Conservation (phyloP, 2,329 filamentous ascomycete species). For the Talaromyces sp. region DNA sequence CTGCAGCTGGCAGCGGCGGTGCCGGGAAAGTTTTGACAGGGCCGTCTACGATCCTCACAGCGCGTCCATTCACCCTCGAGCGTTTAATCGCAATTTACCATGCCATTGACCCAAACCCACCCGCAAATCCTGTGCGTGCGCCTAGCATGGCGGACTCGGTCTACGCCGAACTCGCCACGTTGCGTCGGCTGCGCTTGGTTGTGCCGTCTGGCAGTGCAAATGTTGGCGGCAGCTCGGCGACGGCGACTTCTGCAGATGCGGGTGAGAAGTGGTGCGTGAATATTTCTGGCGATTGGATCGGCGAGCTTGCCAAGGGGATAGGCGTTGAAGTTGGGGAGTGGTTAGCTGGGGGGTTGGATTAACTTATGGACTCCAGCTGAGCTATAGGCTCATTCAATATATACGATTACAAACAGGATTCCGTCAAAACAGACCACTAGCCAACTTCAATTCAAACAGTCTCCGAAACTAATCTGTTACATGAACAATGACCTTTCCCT, state of each 20-base stretch:
- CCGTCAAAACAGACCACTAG: neutral
- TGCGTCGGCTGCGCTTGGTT: conserved; percentile 42
- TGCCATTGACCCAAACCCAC: conserved; percentile 41
- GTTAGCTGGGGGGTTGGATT: conserved; percentile 35
- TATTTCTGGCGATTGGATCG: conserved; percentile 42
- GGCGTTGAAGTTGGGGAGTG: conserved; percentile 42
- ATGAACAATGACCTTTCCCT: conserved; percentile 4
- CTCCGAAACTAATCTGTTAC: neutral
- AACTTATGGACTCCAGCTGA: neutral
- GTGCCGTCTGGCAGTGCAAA: conserved; percentile 33
- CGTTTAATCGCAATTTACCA: conserved; percentile 43
- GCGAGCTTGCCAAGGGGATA: conserved; percentile 38
- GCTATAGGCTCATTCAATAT: neutral
- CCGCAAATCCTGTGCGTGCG: conserved; percentile 31
- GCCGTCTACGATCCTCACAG: conserved; percentile 34
- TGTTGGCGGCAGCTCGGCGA: conserved; percentile 16
- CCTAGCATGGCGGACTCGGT: conserved; percentile 37
- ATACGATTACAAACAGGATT: neutral
- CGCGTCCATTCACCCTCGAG: conserved; percentile 40
- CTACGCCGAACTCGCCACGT: conserved; percentile 40
- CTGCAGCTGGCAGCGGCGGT: conserved; percentile 22
- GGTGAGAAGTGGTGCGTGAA: conserved; percentile 45
- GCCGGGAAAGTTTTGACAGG: conserved; percentile 16
- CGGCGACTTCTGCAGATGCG: conserved; percentile 32
- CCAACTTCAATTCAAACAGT: neutral